Evolutionary conservation across 306 rosid genomes (phyloP).

Genomic region (Prunus davidiana): DNA sequence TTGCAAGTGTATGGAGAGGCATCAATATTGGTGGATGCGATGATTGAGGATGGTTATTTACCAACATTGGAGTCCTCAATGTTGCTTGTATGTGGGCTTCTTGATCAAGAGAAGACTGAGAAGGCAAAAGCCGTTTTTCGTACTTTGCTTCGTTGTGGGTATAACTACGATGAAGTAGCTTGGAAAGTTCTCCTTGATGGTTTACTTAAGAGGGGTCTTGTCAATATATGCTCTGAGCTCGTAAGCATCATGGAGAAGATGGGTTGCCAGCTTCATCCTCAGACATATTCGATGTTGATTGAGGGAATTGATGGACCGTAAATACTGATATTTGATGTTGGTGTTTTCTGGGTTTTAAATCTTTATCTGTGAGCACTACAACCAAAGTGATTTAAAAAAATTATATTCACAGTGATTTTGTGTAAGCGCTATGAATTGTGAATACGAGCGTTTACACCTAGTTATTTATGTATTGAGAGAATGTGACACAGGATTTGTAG

Average conservation of each 20-base stretch:
- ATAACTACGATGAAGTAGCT: slow-evolving; percentile 75
- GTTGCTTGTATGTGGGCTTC: slow-evolving; percentile 67
- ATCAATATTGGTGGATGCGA: slow-evolving; percentile 46
- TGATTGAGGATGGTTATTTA: slow-evolving; percentile 58
- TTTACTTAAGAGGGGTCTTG: slow-evolving; percentile 56
- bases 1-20: slow-evolving; percentile 59
- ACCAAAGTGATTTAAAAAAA: neutral
- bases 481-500: neutral
- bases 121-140: slow-evolving; percentile 60
- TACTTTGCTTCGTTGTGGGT: slow-evolving; percentile 46
- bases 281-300: slow-evolving; percentile 61
- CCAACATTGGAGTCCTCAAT: slow-evolving; percentile 65
- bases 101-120: slow-evolving; percentile 46
- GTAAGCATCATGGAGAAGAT: slow-evolving; percentile 52
- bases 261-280: slow-evolving; percentile 69
- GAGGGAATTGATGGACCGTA: slow-evolving; percentile 44
- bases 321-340: slow-evolving; percentile 12
- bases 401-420: neutral
- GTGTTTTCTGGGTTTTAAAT: neutral
- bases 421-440: neutral
- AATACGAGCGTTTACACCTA: neutral
- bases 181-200: slow-evolving; percentile 88
- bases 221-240: slow-evolving; percentile 58
- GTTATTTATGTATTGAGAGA: neutral
- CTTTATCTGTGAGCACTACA: neutral